Base-by-base conservation (phyloP, 306 rosid genomes). In the Hippophae rhamnoides region DNA sequence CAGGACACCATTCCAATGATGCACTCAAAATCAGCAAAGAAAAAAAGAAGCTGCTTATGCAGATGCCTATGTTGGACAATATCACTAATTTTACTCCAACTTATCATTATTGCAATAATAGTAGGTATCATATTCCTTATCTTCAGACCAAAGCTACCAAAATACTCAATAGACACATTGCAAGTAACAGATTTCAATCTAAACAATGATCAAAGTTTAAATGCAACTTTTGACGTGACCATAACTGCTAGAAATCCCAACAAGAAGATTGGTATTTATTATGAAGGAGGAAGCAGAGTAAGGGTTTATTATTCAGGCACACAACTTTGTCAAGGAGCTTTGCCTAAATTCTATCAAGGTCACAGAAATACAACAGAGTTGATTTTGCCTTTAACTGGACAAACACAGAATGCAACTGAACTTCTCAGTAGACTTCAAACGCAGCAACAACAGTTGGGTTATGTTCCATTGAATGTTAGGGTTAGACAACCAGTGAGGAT, bases 271-370 rank as follows among this genome's bases (percentile, higher is more conserved):
- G 97, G 97, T 7, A 83, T 90, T 10, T 82, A 85, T 72, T 90
- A 90, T 43, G 89, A 61, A 42, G 75, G 84, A n/a, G 97, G 97
- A 3, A 90, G 97, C 68, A 72, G 74, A 5, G 76, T 90, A 51
- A 79, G 77, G 60, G 90, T 84, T 54, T 81, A 56, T 77, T 90
- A 84, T 75, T 13, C 14, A 8, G 81, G 59, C 48, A 81, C 80
- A 7, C 25, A 81, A 60, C 62, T 90, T 2, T 81, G 85, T 43
- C 73, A 79, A 65, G 97, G 94, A 61, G 85, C 89, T 11, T 48
- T 90, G 72, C 95, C 95, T 5, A 79, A 63, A 44, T 90, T 90
- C 76, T 90, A 90, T 55, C 95, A 90, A 52, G 97, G 97, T 10
- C 96, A 87, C 52, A 70, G 54, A 13, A 90, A 87, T 74, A 90